Percentiles rank a stretch among this genome's conserved stretches.
Conservation (phyloP, 768 basidiomycete species). For the Leccinum rimulosum region DNA sequence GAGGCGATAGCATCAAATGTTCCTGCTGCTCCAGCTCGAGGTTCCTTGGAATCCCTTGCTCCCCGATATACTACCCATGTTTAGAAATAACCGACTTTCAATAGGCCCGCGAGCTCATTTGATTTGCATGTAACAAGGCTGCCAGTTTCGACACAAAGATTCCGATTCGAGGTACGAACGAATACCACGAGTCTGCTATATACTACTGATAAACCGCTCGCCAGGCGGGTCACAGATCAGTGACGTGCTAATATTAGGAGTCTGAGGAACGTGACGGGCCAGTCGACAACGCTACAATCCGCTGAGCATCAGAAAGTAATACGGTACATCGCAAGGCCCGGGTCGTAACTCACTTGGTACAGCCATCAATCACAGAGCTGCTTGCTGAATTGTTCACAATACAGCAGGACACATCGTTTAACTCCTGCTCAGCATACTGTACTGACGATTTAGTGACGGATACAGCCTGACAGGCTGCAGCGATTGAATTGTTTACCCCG, state of each 20-base stretch:
- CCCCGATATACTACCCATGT: background rate
- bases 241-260: background rate
- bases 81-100: background rate
- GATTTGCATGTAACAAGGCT: too few species aligned
- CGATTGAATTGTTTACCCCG: background rate
- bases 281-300: background rate
- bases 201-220: background rate
- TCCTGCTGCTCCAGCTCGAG: background rate
- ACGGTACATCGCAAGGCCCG: background rate
- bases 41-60: background rate
- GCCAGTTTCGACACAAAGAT: background rate
- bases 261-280: background rate
- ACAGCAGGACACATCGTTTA: background rate
- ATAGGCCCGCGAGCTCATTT: too few species aligned
- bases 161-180: background rate
- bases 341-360: background rate
- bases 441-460: background rate
- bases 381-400: background rate
- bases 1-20: background rate
- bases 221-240: background rate
- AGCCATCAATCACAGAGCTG: background rate
- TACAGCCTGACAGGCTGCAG: background rate
- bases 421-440: background rate
- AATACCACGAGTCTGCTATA: background rate
- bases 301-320: background rate